Conservation (phyloP, 805 yeast genomes). For the Saccharomycopsis oosterbeekiorum region DNA sequence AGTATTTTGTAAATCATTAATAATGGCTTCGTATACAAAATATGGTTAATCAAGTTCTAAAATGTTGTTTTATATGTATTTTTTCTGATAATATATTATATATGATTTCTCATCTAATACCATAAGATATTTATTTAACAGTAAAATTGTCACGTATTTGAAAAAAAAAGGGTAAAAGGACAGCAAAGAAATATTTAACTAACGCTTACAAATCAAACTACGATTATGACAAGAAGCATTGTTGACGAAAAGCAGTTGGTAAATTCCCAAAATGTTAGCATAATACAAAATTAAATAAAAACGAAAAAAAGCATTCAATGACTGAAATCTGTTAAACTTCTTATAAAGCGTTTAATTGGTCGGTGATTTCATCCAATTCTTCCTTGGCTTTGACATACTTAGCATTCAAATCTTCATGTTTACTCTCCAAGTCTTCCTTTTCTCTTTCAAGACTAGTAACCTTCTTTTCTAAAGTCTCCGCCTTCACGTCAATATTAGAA, state of each 20-base stretch:
- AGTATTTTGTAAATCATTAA: too few relatives aligned
- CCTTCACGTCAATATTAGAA: constrained; percentile 55
- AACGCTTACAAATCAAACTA: too few relatives aligned
- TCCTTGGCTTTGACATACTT: constrained; percentile 46
- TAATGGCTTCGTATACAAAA: too few relatives aligned
- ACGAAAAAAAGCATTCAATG: too few relatives aligned
- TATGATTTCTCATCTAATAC: not conserved
- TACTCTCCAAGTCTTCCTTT: constrained; percentile 50
- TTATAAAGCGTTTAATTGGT: constrained; percentile 45
- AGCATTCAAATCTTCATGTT: constrained; percentile 48
- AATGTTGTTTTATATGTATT: too few relatives aligned
- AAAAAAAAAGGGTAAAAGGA: not conserved
- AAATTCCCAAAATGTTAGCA: not conserved
- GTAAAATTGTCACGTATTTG: not conserved
- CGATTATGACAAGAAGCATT: too few relatives aligned
- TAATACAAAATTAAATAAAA: not conserved
- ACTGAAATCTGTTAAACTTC: not conserved
- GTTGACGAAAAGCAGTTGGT: too few relatives aligned
- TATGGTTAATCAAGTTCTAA: too few relatives aligned
- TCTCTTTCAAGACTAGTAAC: constrained; percentile 53
- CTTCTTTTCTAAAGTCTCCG: constrained; percentile 57
- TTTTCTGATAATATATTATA: too few relatives aligned
- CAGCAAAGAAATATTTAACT: too few relatives aligned
- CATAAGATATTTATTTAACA: not conserved
- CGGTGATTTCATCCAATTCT: constrained; percentile 55